Percentiles rank a stretch among this genome's conserved stretches.
Evolutionary conservation across 306 rosid species (phyloP).

Genomic region (Cyamopsis tetragonoloba): DNA sequence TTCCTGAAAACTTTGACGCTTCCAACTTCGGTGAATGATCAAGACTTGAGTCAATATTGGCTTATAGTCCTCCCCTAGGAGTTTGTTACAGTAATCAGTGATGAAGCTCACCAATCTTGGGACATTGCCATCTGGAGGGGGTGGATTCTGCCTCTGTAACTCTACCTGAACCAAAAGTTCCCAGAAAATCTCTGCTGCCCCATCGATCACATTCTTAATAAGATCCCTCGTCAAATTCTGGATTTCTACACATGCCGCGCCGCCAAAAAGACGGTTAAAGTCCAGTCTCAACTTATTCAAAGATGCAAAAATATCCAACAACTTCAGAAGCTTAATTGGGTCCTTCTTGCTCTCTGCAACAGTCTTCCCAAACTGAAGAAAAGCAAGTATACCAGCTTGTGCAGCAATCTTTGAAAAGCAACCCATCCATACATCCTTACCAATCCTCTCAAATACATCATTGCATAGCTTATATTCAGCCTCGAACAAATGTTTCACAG

Average conservation of each 20-base stretch:
- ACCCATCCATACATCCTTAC: slow-evolving; percentile 86
- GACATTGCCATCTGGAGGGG: slow-evolving; percentile 79
- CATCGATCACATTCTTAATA: slow-evolving; percentile 84
- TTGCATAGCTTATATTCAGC: slow-evolving; percentile 92
- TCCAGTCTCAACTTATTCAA: slow-evolving; percentile 89
- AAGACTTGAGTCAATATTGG: slow-evolving; percentile 86
- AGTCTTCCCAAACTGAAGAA: slow-evolving; percentile 94
- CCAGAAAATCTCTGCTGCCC: slow-evolving; percentile 92
- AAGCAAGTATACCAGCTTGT: slow-evolving; percentile 92
- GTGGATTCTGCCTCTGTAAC: slow-evolving; percentile 82
- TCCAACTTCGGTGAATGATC: slow-evolving; percentile 93
- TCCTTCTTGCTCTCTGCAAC: slow-evolving; percentile 95
- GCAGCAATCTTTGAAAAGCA: slow-evolving; percentile 95
- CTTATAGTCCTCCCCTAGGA: slow-evolving; percentile 85
- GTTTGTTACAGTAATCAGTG: slow-evolving; percentile 83
- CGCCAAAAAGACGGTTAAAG: slow-evolving; percentile 92
- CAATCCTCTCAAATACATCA: slow-evolving; percentile 92
- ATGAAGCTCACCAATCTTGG: slow-evolving; percentile 77
- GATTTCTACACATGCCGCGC: slow-evolving; percentile 80
- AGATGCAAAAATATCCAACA: slow-evolving; percentile 92
- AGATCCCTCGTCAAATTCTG: slow-evolving; percentile 96
- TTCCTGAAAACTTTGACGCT: slow-evolving; percentile 84
- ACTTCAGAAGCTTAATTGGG: slow-evolving; percentile 84
- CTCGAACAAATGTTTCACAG: slow-evolving; percentile 98
- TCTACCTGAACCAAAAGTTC: slow-evolving; percentile 85